Percentiles rank a stretch among this genome's conserved stretches.
Evolutionary conservation across 164 flowering plant genomes (phyloP).

Genomic region (Magnolia changhungtana): DNA sequence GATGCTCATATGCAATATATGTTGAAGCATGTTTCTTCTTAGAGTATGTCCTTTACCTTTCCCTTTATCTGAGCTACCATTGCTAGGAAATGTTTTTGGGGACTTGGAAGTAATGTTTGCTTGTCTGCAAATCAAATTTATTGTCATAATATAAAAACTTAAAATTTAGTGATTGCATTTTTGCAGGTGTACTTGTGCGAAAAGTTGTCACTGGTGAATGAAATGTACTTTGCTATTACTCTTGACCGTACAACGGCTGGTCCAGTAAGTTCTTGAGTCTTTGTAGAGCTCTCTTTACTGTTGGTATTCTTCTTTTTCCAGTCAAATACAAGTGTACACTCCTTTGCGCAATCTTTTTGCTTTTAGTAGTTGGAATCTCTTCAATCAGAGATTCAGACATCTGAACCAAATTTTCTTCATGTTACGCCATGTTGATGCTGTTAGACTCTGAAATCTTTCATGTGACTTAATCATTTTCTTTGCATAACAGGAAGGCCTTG

Average conservation of each 20-base stretch:
- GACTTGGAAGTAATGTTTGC: neutral
- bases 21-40: neutral
- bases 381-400: neutral
- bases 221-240: slow-evolving; percentile 97
- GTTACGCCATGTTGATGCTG: neutral
- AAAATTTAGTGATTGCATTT: neutral
- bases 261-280: slow-evolving; percentile 57
- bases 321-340: neutral
- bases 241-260: slow-evolving; percentile 92
- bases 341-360: neutral
- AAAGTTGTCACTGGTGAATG: slow-evolving; percentile 83
- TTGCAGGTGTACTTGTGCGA: slow-evolving; percentile 77
- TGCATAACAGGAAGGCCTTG: neutral
- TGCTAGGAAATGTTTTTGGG: no score
- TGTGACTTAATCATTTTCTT: neutral
- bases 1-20: neutral
- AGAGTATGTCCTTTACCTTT: no score
- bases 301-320: neutral
- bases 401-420: neutral
- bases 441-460: neutral
- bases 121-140: neutral
- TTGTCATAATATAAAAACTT: no score
- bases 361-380: neutral
- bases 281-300: neutral
- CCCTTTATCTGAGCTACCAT: no score